phyloP scores from a whole-genome alignment of 2,329 filamentous ascomycete genomes.

The Proliferodiscus dingleyae region DNA sequence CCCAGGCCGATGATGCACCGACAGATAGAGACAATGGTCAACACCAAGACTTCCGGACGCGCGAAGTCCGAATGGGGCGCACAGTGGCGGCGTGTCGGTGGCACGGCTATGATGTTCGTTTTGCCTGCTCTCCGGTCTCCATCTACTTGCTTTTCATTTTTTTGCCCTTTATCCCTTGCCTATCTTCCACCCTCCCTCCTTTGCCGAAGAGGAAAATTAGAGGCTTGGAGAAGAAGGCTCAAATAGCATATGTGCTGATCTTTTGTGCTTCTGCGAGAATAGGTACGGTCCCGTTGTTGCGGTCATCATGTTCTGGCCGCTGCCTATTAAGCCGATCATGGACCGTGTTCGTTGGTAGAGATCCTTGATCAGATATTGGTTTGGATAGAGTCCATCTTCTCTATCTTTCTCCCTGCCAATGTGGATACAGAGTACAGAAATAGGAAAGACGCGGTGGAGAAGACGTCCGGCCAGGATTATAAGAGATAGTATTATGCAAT shows the following conservation, averaged over 20 bases:
- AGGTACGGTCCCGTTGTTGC: constrained; percentile 21
- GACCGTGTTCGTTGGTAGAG: constrained; percentile 4
- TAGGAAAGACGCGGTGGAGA: no score
- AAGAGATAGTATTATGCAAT: no score
- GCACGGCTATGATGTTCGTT: constrained; percentile 21
- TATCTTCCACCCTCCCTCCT: no score
- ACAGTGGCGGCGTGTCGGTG: constrained; percentile 18
- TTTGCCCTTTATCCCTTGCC: no score
- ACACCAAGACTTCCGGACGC: constrained; percentile 1
- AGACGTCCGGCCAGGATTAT: no score
- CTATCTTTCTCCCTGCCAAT: no score
- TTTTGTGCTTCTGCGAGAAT: background rate
- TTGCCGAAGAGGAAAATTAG: no score
- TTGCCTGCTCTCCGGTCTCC: background rate
- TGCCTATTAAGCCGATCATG: constrained; percentile 17
- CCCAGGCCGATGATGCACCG: constrained; percentile 1
- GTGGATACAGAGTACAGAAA: no score
- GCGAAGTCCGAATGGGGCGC: constrained; percentile 15
- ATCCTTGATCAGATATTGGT: no score
- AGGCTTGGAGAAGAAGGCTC: no score
- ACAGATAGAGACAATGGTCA: constrained; percentile 5
- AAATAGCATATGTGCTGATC: background rate
- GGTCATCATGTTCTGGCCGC: constrained; percentile 22
- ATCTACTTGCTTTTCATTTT: no score
- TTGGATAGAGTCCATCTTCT: no score